These are phyloP conservation scores for Ilyonectria destructans DNA, from an alignment of 2,329 filamentous ascomycete species.

Conservation along the genomic window DNA sequence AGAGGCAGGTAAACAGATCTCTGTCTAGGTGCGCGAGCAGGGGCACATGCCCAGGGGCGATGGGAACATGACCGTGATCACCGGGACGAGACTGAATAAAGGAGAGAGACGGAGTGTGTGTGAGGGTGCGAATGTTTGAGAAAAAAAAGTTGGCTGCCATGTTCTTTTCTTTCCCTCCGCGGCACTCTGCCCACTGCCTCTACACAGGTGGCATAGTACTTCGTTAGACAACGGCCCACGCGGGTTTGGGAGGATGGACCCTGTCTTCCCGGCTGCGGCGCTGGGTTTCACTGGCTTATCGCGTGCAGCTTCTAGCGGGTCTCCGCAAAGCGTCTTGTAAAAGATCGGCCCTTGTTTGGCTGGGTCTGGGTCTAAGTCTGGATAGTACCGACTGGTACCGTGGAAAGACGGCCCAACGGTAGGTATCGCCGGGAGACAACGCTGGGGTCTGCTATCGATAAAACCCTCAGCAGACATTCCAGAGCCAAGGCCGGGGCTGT, in stretches of 20 bases:
- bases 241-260: slow-evolving; percentile 32
- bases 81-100: slow-evolving; percentile 28
- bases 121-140: slow-evolving; percentile 22
- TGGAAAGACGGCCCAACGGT: neutral
- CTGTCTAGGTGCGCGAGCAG: slow-evolving; percentile 29
- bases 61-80: slow-evolving; percentile 49
- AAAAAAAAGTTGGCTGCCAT: slow-evolving; percentile 5
- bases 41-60: slow-evolving; percentile 45
- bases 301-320: slow-evolving; percentile 27
- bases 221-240: slow-evolving; percentile 6
- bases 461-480: slow-evolving; percentile 6
- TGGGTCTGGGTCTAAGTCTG: neutral
- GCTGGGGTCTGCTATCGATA: slow-evolving; percentile 1
- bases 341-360: neutral
- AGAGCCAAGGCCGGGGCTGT: slow-evolving; percentile 18
- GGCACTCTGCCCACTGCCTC: slow-evolving; percentile 3
- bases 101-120: neutral
- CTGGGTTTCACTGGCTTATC: slow-evolving; percentile 32
- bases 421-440: neutral
- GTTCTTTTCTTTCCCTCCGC: slow-evolving; percentile 14
- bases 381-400: neutral
- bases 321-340: slow-evolving; percentile 9
- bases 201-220: neutral
- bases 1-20: slow-evolving; percentile 5
- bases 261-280: slow-evolving; percentile 27